phyloP scores from a whole-genome alignment of 208 protist genomes.

The Acanthamoeba triangularis region DNA sequence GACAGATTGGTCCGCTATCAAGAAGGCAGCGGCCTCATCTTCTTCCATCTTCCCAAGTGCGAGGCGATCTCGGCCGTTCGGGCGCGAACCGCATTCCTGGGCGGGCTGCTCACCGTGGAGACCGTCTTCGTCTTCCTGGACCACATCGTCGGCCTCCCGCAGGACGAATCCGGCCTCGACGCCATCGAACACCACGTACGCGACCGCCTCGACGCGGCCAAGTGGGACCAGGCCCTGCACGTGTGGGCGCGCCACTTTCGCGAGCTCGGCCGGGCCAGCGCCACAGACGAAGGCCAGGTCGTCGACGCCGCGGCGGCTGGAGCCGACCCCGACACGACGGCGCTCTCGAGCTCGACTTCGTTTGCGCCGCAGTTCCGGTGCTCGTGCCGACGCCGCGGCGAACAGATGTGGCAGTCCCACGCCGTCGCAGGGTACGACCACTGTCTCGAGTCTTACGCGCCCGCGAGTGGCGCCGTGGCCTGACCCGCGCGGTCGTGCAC shows the following conservation, averaged over 20 bases:
- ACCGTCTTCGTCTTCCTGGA: constrained; percentile 20
- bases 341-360: not conserved
- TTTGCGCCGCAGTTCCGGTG: not conserved
- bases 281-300: not conserved
- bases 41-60: not conserved
- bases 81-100: not conserved
- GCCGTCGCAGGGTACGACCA: not conserved
- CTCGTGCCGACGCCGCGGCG: constrained; percentile 7
- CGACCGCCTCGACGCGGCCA: not conserved
- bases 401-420: not conserved
- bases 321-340: not conserved
- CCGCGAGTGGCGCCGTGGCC: not conserved
- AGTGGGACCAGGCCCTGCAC: not conserved
- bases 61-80: too few relatives aligned
- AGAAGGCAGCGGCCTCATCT: constrained; percentile 39
- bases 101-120: not conserved
- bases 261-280: not conserved
- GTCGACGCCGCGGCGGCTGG: not conserved
- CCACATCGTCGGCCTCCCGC: not conserved
- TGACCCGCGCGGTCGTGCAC: not conserved
- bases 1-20: not conserved
- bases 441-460: not conserved
- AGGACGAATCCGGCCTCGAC: constrained; percentile 19
- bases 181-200: not conserved
- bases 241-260: constrained; percentile 25